Conservation (phyloP, 2,329 filamentous ascomycete species). For the Zelopaecilomyces penicillatus region DNA sequence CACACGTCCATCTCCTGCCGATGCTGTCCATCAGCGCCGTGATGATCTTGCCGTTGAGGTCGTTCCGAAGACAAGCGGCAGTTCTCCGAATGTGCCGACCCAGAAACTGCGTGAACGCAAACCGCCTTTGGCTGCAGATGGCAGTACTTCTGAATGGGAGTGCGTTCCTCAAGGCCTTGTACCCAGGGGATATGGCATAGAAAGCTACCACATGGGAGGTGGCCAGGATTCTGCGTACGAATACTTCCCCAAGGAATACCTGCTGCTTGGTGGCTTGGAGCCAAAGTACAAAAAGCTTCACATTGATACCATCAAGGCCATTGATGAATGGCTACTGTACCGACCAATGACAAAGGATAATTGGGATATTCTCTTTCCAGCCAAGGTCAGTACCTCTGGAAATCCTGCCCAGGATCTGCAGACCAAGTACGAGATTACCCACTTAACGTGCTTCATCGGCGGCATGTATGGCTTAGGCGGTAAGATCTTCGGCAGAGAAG, state of each 20-base stretch:
- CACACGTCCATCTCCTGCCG: neutral
- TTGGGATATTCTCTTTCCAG: constrained; percentile 66
- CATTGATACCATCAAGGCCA: constrained; percentile 55
- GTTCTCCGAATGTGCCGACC: too few relatives aligned
- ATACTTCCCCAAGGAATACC: constrained; percentile 59
- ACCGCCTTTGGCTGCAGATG: constrained; percentile 27
- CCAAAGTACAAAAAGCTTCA: constrained; percentile 68
- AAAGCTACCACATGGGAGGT: constrained; percentile 53
- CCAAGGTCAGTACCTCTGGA: constrained; percentile 45
- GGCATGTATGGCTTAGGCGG: constrained; percentile 62
- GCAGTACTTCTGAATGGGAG: constrained; percentile 29
- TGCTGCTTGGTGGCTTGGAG: constrained; percentile 68
- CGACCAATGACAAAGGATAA: constrained; percentile 63
- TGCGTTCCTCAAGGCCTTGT: constrained; percentile 55
- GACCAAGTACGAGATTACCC: constrained; percentile 52
- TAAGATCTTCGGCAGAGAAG: constrained; percentile 49
- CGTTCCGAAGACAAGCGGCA: neutral
- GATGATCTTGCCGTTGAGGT: neutral
- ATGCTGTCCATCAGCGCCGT: constrained; percentile 4
- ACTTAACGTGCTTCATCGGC: constrained; percentile 61
- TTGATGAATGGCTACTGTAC: constrained; percentile 67
- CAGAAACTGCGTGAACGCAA: neutral
- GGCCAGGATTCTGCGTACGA: constrained; percentile 64
- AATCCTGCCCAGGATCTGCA: constrained; percentile 29
- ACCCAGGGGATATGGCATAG: constrained; percentile 32